phyloP scores from a whole-genome alignment of 176 grass and related monocot genomes.

The Zizania latifolia region DNA sequence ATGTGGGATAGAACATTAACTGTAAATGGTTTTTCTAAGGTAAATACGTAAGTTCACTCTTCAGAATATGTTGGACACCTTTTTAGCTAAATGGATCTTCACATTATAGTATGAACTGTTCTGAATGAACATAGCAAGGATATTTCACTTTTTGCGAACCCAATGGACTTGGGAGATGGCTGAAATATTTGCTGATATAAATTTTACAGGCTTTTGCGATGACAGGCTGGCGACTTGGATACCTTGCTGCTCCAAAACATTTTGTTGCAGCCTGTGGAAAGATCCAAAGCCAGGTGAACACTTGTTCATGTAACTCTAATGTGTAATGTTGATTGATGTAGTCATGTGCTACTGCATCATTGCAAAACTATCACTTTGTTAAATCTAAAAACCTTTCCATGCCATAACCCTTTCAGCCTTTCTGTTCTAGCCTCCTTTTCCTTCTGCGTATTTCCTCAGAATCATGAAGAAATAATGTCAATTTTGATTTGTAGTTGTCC shows the following conservation, averaged over 20 bases:
- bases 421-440: background rate
- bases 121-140: background rate
- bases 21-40: conserved; percentile 74
- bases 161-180: background rate
- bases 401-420: conserved; percentile 12
- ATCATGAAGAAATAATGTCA: background rate
- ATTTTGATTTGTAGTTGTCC: background rate
- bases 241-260: conserved; percentile 65
- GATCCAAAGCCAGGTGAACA: conserved; percentile 63
- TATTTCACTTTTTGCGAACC: background rate
- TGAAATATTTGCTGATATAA: background rate
- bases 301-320: background rate
- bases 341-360: background rate
- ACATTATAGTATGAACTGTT: too few relatives aligned
- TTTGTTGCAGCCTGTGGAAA: conserved; percentile 58
- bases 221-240: conserved; percentile 69
- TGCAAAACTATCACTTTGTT: background rate
- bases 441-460: background rate
- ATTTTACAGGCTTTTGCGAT: conserved; percentile 60
- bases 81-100: background rate
- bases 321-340: background rate
- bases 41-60: conserved; percentile 16
- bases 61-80: background rate
- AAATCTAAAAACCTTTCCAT: background rate
- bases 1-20: conserved; percentile 75